Base-by-base conservation (phyloP, 495 filamentous ascomycete species). In the Pyronema omphalodes region DNA sequence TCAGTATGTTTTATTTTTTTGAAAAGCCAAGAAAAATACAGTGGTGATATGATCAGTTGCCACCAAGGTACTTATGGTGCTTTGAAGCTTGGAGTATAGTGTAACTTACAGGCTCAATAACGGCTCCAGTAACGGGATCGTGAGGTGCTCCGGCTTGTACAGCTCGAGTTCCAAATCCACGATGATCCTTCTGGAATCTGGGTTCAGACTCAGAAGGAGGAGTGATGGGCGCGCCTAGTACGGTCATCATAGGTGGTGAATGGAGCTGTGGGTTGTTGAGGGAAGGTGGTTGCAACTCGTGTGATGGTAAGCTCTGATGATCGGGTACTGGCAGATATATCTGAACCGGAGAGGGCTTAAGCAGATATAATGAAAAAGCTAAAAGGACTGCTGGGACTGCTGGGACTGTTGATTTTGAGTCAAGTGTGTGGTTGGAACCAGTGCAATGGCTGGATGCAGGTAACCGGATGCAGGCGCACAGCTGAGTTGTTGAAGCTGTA, bases 141-240 rank as follows among this genome's bases (percentile, higher is more conserved):
- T 93, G 85, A 58, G 82, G 84, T 43, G 86, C 70, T 44, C 91
- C 91, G 52, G 89, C 86, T 69, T 98, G 91, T 9, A 98, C 91
- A 44, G 91, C 91, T 23, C 91, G 74, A 34, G 91, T 98, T 17
- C 84, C 91, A 69, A 98, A 98, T 4, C 61, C 60, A 53, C 61
- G 57, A 8, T 39, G 39, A 44, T 64, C 61, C 51, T 55, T 63
- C 37, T 51, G 39, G 36, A 64, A 64, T 48, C 61, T 60, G 9
- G 47, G 47, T 19, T 50, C 47, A 12, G 29, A 15, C 47, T 50
- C 47, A 12, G 47, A 50, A 4, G 47, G 47, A 3, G 29, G 47
- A 50, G 18, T 50, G 47, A 50, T 50, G 17, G 47, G 47, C 23
- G 23, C 23, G 23, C 23, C 23, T 12, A 50, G 47, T 12, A 50